Percentiles rank a stretch among this genome's conserved stretches.
Evolutionary conservation across 257 asterid genomes (phyloP).

Genomic region (Petunia axillaris): DNA sequence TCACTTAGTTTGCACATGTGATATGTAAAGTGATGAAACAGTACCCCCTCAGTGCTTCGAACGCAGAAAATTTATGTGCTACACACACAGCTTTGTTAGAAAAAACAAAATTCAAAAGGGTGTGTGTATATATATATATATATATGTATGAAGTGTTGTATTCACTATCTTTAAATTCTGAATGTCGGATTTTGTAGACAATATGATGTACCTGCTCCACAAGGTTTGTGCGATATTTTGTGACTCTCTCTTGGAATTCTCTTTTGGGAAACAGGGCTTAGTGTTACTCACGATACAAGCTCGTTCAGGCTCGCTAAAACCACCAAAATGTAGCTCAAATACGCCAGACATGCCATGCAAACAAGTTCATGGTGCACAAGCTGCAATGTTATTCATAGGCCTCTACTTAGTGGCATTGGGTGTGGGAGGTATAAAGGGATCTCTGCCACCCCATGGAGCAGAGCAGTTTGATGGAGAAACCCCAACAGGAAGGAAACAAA

Average conservation of each 20-base stretch:
- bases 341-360: slow-evolving; percentile 43
- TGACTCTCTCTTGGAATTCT: background rate
- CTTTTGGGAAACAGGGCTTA: slow-evolving; percentile 54
- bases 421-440: slow-evolving; percentile 81
- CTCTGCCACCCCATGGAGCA: slow-evolving; percentile 76
- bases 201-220: no score
- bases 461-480: slow-evolving; percentile 74
- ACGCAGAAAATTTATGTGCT: no score
- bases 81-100: no score
- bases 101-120: no score
- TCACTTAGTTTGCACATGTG: no score
- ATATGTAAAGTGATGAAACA: background rate
- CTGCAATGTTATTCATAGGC: slow-evolving; percentile 68
- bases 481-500: slow-evolving; percentile 66
- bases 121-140: background rate
- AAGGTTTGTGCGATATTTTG: no score
- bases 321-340: slow-evolving; percentile 50
- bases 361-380: slow-evolving; percentile 65
- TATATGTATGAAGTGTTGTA: background rate
- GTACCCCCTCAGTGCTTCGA: background rate
- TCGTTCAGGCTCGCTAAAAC: slow-evolving; percentile 54
- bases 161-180: background rate
- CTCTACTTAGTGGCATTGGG: slow-evolving; percentile 79
- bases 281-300: slow-evolving; percentile 82
- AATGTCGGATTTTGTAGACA: no score